Conservation (phyloP, 2,329 filamentous ascomycete genomes). For the Aspergillus neotritici region DNA sequence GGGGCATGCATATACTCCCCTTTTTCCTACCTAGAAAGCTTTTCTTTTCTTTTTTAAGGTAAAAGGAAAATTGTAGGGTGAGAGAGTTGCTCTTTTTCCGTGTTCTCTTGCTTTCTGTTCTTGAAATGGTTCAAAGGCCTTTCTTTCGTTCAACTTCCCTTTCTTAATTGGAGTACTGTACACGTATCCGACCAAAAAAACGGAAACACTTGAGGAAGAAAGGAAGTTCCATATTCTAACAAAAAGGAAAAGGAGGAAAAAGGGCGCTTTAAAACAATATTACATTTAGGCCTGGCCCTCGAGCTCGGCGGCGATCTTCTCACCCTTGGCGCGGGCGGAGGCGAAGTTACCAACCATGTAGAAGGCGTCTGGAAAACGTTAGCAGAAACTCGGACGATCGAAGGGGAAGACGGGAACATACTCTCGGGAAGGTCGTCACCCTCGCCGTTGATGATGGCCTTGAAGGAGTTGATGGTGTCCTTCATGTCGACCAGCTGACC, state of each 20-base stretch:
- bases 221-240: constrained; percentile 26
- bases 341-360: constrained; percentile 99
- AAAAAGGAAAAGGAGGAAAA: constrained; percentile 22
- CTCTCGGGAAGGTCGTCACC: constrained; percentile 92
- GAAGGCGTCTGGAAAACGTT: constrained; percentile 54
- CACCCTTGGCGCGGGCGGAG: constrained; percentile 90
- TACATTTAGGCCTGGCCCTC: constrained; percentile 53
- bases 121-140: constrained; percentile 10
- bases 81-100: constrained; percentile 16
- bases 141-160: constrained; percentile 25
- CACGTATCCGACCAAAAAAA: constrained; percentile 33
- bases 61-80: constrained; percentile 9
- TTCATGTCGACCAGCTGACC: constrained; percentile 96
- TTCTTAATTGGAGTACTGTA: constrained; percentile 39
- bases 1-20: too few relatives aligned
- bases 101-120: constrained; percentile 6
- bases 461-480: constrained; percentile 96
- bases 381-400: not conserved
- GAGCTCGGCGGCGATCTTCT: constrained; percentile 98
- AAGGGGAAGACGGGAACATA: constrained; percentile 40
- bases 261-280: constrained; percentile 38
- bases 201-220: constrained; percentile 27
- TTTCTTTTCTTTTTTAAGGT: too few relatives aligned
- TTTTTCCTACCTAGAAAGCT: too few relatives aligned
- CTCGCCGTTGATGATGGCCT: constrained; percentile 92